Evolutionary conservation across 2,329 filamentous ascomycete species (phyloP).

Genomic region (Aspergillus hiratsukae): DNA sequence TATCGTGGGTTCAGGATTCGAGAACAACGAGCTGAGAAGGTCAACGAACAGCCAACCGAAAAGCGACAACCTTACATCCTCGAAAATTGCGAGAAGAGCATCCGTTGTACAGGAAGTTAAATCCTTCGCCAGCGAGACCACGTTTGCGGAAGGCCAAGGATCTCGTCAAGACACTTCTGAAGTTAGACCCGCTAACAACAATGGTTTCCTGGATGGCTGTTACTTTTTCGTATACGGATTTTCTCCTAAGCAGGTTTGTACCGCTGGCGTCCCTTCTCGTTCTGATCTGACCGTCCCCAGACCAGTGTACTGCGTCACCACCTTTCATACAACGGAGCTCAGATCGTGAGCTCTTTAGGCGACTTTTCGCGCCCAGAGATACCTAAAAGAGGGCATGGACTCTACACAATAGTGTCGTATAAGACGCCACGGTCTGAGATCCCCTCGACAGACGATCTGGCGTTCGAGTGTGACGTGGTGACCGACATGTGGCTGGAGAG

Average conservation of each 20-base stretch:
- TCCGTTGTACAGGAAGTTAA: slow-evolving; percentile 30
- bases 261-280: slow-evolving; percentile 18
- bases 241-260: slow-evolving; percentile 46
- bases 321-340: slow-evolving; percentile 39
- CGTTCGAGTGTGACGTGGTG: slow-evolving; percentile 50
- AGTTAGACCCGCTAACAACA: slow-evolving; percentile 25
- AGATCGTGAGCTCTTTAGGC: slow-evolving; percentile 29
- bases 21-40: slow-evolving; percentile 20
- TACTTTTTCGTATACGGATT: slow-evolving; percentile 61
- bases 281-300: slow-evolving; percentile 20
- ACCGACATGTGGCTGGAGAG: slow-evolving; percentile 94
- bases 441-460: slow-evolving; percentile 38
- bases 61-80: slow-evolving; percentile 12
- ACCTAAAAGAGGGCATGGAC: slow-evolving; percentile 28
- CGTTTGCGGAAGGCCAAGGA: slow-evolving; percentile 25
- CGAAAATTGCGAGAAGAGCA: slow-evolving; percentile 13
- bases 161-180: slow-evolving; percentile 14
- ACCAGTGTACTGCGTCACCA: slow-evolving; percentile 36
- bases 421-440: slow-evolving; percentile 29
- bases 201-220: slow-evolving; percentile 51
- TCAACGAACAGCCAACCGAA: slow-evolving; percentile 24
- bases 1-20: slow-evolving; percentile 58
- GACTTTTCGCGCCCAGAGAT: slow-evolving; percentile 33
- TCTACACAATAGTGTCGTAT: slow-evolving; percentile 40
- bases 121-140: slow-evolving; percentile 37